Evolutionary conservation across 75 land plant genomes (phyloP).

Genomic region (Cryptomeria japonica): DNA sequence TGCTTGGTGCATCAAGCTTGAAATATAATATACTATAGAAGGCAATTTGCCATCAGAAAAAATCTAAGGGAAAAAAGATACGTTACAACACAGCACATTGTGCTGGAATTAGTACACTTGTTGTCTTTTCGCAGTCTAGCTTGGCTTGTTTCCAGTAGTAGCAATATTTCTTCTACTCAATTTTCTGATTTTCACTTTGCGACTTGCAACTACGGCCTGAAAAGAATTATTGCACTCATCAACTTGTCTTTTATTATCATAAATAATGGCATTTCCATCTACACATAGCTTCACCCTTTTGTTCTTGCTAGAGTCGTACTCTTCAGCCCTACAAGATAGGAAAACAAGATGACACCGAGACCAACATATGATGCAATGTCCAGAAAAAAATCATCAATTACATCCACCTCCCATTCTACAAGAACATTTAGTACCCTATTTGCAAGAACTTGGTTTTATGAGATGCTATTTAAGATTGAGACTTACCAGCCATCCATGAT

Average conservation of each 20-base stretch:
- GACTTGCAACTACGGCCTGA: slow-evolving; percentile 27
- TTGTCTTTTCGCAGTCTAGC: not conserved
- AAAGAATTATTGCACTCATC: slow-evolving; percentile 36
- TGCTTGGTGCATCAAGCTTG: not conserved
- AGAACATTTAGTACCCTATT: not conserved
- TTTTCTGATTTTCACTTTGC: slow-evolving; percentile 9
- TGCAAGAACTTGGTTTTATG: not conserved
- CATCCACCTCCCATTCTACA: not conserved
- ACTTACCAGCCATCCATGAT: slow-evolving; percentile 73
- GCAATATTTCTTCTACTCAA: not conserved
- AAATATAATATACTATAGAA: not conserved
- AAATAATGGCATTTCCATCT: slow-evolving; percentile 18
- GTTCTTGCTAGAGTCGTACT: slow-evolving; percentile 62
- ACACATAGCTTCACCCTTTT: slow-evolving; percentile 49
- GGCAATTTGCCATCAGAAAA: slow-evolving; percentile 4
- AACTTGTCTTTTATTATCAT: not conserved
- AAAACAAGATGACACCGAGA: not conserved
- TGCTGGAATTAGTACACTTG: not conserved
- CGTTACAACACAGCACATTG: slow-evolving; percentile 6
- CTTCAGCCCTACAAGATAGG: slow-evolving; percentile 64
- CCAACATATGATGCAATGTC: not conserved
- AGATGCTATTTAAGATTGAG: not conserved
- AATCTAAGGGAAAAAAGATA: not conserved
- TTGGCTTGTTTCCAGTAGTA: not conserved
- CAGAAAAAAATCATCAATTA: not conserved